Evolutionary conservation across 345 rosid species (phyloP), one percentile per base, ranked within the genome.

Genomic region (Viola odorata): DNA sequence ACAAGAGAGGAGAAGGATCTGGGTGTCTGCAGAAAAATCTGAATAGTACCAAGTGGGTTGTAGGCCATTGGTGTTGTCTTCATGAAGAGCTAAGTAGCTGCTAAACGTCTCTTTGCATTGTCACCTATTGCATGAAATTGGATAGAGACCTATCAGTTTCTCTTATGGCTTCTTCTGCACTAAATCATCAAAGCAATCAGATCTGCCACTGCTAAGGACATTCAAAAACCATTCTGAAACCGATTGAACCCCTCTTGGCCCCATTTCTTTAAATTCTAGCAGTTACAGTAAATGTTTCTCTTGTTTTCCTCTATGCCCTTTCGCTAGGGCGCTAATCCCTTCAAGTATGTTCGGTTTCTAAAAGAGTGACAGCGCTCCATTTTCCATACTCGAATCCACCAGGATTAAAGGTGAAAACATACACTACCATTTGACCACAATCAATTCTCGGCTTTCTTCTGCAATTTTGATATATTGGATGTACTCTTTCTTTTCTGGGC

Each of bases 11-110:
- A 23, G 23, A 55, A 53, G 81, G 81, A 73, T 78, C 66, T 70
- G 80, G 32, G 55, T 74, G 65, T 60, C 67, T 53, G 65, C 37
- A 65, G 67, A 73, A 62, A 66, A 71, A 78, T 78, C 80, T 72
- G 13, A n/a, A 62, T 13, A 72, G 71, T 66, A 78, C 62, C 81
- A 58, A 76, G 82, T 73, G 78, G 75, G 32, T 23, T 23, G 63
- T 69, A 39, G 73, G 68, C 44, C 65, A 52, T 39, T 58, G 40
- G 15, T 63, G 57, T 48, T 61, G 62, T 66, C 72, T 53, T 40
- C 1, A 23, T 63, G 44, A 40, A 65, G 38, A 42, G 47, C 57
- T 58, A 16, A 45, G 72, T 52, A 57, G 50, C 50, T 47, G 47
- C 47, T 52, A 55, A 59, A 67, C 69, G 67, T 51, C 55, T 58